Evolutionary conservation across 78 protist species (phyloP), one percentile per base, ranked within the genome.

Genomic region (Dictyostelium brefeldianum): DNA sequence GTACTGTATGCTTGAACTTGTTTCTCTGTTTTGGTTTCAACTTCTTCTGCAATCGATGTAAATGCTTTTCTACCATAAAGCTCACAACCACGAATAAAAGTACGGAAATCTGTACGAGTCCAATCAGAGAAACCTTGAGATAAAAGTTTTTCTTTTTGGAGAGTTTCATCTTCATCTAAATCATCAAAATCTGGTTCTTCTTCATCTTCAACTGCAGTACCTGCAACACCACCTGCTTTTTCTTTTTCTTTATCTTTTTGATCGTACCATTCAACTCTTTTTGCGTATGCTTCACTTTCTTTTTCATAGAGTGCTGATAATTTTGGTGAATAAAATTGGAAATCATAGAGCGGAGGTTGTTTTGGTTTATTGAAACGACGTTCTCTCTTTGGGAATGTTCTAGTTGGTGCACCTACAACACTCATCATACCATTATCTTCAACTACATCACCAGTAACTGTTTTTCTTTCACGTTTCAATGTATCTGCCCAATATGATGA

Each of bases 241-340:
- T 85, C 79, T 22, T 73, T 74, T 65, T 85, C 56, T 46, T 80
- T 59, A 10, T 89, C 89, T n/a, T 90, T 78, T 47, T 78, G 53
- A 4, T 80, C 89, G 27, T 90, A 83, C 75, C 83, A 74, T 18
- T 77, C 89, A 0, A 31, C 54, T 29, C 81, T 77, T 50, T 65
- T 80, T 5, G 50, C 22, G 67, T 90, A 89, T 1, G 84, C 85
- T 10, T 43, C 65, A 12, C 36, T 70, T 17, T 97, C 98, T 46
- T 80, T 80, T 47, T 91, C 59, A 22, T 89, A 50, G 31, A 97
- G 94, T 9, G 78, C 81, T n/a, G 27, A 3, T 5, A 97, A 65
- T 41, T 81, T 51, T 18, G 74, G 75, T 11, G 97, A 91, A 89
- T 78, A 97, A 71, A 97, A 97, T 81, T 95, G 97, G 59, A 64